Evolutionary conservation across 2,329 filamentous ascomycete species (phyloP).

Genomic region (Nemania abortiva): DNA sequence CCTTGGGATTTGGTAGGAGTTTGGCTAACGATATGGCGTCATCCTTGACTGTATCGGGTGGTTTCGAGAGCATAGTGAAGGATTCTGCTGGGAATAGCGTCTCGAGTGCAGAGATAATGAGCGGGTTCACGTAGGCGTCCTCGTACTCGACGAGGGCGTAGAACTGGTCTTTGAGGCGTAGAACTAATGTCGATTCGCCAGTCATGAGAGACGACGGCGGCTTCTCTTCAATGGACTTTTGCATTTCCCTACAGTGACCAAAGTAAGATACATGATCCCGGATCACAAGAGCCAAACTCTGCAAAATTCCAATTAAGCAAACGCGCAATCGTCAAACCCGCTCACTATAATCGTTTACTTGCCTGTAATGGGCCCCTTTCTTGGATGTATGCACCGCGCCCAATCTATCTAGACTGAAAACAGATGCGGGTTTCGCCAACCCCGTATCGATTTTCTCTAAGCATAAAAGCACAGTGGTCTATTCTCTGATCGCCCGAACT

Average conservation of each 20-base stretch:
- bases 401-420: conserved; percentile 23
- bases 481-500: conserved; percentile 40
- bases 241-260: conserved; percentile 41
- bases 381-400: conserved; percentile 11
- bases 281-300: background rate
- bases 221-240: conserved; percentile 36
- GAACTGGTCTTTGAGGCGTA: conserved; percentile 57
- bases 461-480: conserved; percentile 36
- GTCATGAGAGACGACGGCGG: conserved; percentile 38
- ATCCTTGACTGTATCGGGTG: conserved; percentile 38
- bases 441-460: conserved; percentile 34
- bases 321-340: conserved; percentile 15
- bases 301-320: conserved; percentile 18
- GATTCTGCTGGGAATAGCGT: conserved; percentile 67
- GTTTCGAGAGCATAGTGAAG: conserved; percentile 67
- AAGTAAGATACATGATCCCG: conserved; percentile 42
- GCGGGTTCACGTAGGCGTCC: conserved; percentile 88
- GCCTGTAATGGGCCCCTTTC: conserved; percentile 12
- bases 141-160: conserved; percentile 86
- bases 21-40: conserved; percentile 51
- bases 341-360: conserved; percentile 13
- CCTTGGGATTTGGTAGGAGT: conserved; percentile 54
- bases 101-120: conserved; percentile 80
- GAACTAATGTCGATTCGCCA: conserved; percentile 35
- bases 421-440: background rate